These are phyloP conservation scores for Aspergillus carbonarius DNA, from an alignment of 2,329 filamentous ascomycete species.

Conservation along the genomic window DNA sequence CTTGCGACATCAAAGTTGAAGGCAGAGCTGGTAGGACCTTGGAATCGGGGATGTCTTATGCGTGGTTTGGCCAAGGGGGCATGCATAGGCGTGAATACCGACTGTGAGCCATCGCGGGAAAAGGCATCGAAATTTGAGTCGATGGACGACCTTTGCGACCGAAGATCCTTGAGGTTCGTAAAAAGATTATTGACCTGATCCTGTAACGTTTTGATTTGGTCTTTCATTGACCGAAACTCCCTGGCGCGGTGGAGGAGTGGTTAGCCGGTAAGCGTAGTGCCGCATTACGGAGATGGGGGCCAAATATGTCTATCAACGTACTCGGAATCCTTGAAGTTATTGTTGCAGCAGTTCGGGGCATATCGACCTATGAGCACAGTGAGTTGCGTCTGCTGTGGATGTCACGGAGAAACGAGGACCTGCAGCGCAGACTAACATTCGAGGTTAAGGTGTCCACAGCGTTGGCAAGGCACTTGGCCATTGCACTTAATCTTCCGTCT, in stretches of 20 bases:
- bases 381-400: not conserved
- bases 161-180: constrained; percentile 67
- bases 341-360: constrained; percentile 66
- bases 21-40: constrained; percentile 79
- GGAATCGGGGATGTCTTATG: constrained; percentile 65
- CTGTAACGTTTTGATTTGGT: constrained; percentile 72
- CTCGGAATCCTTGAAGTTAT: constrained; percentile 87
- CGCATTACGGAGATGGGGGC: not conserved
- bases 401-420: not conserved
- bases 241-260: constrained; percentile 29
- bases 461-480: constrained; percentile 63
- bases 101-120: constrained; percentile 41
- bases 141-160: constrained; percentile 44
- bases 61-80: constrained; percentile 48
- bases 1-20: constrained; percentile 87
- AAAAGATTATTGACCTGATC: constrained; percentile 80
- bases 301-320: constrained; percentile 32
- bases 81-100: constrained; percentile 38
- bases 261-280: constrained; percentile 6
- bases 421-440: constrained; percentile 47
- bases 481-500: constrained; percentile 69
- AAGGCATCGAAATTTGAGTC: constrained; percentile 37
- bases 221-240: constrained; percentile 79
- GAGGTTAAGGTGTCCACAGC: constrained; percentile 63
- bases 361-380: constrained; percentile 49